Evolutionary conservation across 139 green algal genomes (phyloP), one percentile per base, ranked within the genome.

Genomic region (Micractinium conductrix): DNA sequence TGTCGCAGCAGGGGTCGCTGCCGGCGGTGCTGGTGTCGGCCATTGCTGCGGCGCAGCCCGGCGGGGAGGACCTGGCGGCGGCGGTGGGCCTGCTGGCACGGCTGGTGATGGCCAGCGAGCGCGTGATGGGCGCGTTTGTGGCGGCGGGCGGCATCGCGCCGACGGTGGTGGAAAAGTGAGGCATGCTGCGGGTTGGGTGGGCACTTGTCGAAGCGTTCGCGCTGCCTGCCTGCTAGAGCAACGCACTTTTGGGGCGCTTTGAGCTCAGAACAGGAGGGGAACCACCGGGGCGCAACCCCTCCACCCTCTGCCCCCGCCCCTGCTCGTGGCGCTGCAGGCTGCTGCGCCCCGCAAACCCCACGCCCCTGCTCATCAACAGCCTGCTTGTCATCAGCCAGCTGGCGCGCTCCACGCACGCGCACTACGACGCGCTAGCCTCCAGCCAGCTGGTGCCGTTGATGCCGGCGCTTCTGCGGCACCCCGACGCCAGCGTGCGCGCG

Each of bases 401-500:
- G 65, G 94, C 95, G 17, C 90, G 72, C 42, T 81, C 60, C 42
- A 63, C 79, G 21, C 45, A 79, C 26, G 80, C 78, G 3, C 78
- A 87, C 60, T 89, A 92, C 28, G 78, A 86, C 16, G 83, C 85
- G 33, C 75, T 95, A 3, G 84, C 69, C 72, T 55, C 62, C 26
- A 82, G 76, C 76, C 76, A 82, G 76, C 76, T 90, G 17, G 70
- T 86, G 12, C 37, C 42, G 16, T 72, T 76, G 7, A 58, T 92
- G 80, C 74, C 85, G 22, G 50, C 69, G 60, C 85, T 96, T 84
- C 89, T 97, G 44, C 48, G n/a, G 5, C 91, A 97, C 82, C 22
- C 78, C 0, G 92, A 96, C 44, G 50, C 92, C n/a, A 88, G 78
- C 48, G 94, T 99, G 63, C 91, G 97, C 44, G 93, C 96, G 12